Conservation (phyloP, 331 rosid genomes). For the Spiraea crenata region DNA sequence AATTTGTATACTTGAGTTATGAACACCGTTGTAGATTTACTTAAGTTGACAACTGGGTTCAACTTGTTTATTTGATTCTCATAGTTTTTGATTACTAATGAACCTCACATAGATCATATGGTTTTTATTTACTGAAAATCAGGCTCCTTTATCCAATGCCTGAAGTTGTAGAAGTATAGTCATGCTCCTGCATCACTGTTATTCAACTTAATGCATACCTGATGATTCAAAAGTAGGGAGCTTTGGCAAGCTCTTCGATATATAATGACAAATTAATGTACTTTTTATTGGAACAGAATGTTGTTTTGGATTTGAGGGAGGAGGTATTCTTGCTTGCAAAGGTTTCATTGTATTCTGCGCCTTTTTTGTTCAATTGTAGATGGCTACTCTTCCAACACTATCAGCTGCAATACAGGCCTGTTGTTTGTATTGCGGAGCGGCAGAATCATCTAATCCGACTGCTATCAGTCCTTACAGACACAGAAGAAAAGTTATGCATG, state of each 20-base stretch:
- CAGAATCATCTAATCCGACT: slow-evolving; percentile 28
- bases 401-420: slow-evolving; percentile 30
- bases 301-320: neutral
- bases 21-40: neutral
- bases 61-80: neutral
- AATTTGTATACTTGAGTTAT: neutral
- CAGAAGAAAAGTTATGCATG: slow-evolving; percentile 17
- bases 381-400: slow-evolving; percentile 51
- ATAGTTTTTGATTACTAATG: neutral
- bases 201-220: too few relatives aligned
- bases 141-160: neutral
- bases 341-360: slow-evolving; percentile 16
- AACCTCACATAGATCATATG: neutral
- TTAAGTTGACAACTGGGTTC: slow-evolving; percentile 1
- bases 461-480: slow-evolving; percentile 24
- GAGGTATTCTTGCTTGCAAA: slow-evolving; percentile 7
- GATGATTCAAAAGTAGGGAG: neutral
- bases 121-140: neutral
- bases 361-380: slow-evolving; percentile 26
- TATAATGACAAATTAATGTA: neutral
- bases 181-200: neutral
- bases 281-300: slow-evolving; percentile 20
- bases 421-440: slow-evolving; percentile 25
- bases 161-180: neutral
- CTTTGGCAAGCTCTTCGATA: neutral